These are phyloP conservation scores for Chrysoporthe puriensis DNA, from an alignment of 2,329 filamentous ascomycete genomes.

Conservation along the genomic window DNA sequence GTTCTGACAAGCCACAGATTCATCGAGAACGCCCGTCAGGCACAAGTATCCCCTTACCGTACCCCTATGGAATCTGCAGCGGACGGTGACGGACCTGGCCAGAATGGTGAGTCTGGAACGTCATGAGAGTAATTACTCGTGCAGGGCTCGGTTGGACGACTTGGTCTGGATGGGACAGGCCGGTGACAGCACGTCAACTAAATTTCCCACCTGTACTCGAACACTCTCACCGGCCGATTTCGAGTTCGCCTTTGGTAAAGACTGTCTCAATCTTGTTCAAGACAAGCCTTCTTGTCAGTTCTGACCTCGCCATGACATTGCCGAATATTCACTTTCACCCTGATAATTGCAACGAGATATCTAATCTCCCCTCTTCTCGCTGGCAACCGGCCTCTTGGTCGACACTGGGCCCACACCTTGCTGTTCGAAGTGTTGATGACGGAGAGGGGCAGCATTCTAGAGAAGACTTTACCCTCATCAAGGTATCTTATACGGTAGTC, in stretches of 20 bases:
- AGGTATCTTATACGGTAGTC: too few species aligned
- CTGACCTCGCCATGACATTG: neutral
- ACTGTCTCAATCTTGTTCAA: neutral
- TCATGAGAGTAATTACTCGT: neutral
- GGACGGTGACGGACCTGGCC: neutral
- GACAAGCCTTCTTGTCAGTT: neutral
- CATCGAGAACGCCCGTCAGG: constrained; percentile 23
- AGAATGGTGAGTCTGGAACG: neutral
- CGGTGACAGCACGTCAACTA: neutral
- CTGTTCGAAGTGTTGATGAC: too few species aligned
- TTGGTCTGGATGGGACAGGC: neutral
- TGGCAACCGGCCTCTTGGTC: too few species aligned
- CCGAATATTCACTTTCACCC: neutral
- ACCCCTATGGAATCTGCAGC: neutral
- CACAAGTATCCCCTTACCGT: constrained; percentile 8
- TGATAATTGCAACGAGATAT: neutral
- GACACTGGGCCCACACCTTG: too few species aligned
- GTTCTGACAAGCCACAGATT: constrained; percentile 15
- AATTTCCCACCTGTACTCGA: too few species aligned
- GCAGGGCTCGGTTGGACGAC: neutral
- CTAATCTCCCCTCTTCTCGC: too few species aligned
- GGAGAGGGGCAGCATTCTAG: too few species aligned
- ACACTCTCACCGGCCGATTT: neutral
- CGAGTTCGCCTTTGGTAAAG: neutral
- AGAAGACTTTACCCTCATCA: too few species aligned